These are phyloP conservation scores for Colletotrichum eleusines DNA, from an alignment of 2,329 filamentous ascomycete genomes.

Conservation along the genomic window DNA sequence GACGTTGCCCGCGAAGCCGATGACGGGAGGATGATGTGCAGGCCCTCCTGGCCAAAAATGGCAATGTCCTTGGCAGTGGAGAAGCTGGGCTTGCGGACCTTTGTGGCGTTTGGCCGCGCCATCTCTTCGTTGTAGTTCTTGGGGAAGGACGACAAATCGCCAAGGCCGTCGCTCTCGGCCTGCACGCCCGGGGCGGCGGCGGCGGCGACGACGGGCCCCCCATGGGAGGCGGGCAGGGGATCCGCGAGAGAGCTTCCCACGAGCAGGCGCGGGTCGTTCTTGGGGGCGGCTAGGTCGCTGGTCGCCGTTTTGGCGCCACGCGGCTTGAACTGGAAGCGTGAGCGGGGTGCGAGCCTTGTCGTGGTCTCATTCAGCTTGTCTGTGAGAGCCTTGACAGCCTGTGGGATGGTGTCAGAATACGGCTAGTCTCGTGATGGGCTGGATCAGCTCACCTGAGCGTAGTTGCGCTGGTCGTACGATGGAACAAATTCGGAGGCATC, in stretches of 20 bases:
- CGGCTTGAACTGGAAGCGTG: conserved; percentile 84
- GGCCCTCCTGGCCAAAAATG: conserved; percentile 74
- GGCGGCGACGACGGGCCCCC: conserved; percentile 41
- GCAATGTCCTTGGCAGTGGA: conserved; percentile 70
- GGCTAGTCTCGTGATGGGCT: background rate
- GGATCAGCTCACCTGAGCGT: conserved; percentile 72
- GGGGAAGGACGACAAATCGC: conserved; percentile 52
- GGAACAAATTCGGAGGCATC: conserved; percentile 87
- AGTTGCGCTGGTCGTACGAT: conserved; percentile 89
- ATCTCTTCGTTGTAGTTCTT: conserved; percentile 72
- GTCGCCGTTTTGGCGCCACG: conserved; percentile 43
- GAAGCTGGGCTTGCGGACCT: conserved; percentile 72
- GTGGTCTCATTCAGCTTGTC: conserved; percentile 81
- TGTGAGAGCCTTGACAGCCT: conserved; percentile 84
- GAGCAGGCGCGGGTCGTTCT: conserved; percentile 58
- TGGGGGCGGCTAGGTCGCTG: conserved; percentile 52
- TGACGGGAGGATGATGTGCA: conserved; percentile 82
- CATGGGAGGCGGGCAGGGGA: conserved; percentile 38
- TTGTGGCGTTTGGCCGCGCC: conserved; percentile 52
- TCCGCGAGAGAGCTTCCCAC: conserved; percentile 30
- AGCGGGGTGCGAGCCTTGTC: conserved; percentile 76
- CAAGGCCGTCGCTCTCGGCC: conserved; percentile 52
- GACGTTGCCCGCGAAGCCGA: conserved; percentile 78
- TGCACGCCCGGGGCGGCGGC: conserved; percentile 34
- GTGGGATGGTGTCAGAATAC: conserved; percentile 25